Conservation (phyloP, 192 early-diverging fungal species). For the Rhizoclosmatium globosum region DNA sequence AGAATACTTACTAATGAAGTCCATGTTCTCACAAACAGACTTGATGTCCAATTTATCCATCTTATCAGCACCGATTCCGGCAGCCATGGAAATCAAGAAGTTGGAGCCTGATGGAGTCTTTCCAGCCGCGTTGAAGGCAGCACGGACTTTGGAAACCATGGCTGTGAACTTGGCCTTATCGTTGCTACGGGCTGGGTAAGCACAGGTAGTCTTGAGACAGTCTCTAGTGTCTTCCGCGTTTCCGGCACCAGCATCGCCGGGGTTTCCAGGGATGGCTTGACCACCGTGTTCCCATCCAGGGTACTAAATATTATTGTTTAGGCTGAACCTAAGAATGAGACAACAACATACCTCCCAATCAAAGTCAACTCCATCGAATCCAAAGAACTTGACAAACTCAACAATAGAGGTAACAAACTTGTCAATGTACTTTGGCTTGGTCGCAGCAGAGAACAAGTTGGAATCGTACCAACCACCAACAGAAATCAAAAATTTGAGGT, state of each 20-base stretch:
- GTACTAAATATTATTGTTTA: neutral
- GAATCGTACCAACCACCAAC: slow-evolving; percentile 53
- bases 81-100: slow-evolving; percentile 38
- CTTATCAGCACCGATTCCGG: slow-evolving; percentile 43
- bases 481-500: slow-evolving; percentile 34
- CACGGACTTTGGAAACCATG: slow-evolving; percentile 29
- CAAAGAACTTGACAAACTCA: slow-evolving; percentile 34
- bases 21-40: slow-evolving; percentile 34
- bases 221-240: slow-evolving; percentile 37
- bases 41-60: slow-evolving; percentile 40
- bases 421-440: slow-evolving; percentile 37
- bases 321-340: too few species aligned
- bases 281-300: slow-evolving; percentile 48
- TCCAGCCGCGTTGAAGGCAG: neutral
- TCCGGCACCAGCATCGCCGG: slow-evolving; percentile 8
- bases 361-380: slow-evolving; percentile 52
- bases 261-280: slow-evolving; percentile 28
- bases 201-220: slow-evolving; percentile 35
- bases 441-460: slow-evolving; percentile 40
- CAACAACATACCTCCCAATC: slow-evolving; percentile 37
- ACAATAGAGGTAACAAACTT: slow-evolving; percentile 41
- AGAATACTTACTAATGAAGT: slow-evolving; percentile 26
- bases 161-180: slow-evolving; percentile 28
- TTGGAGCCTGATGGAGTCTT: slow-evolving; percentile 7
- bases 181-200: slow-evolving; percentile 33